These are phyloP conservation scores for Aspergillus sclerotiicarbonarius DNA, from an alignment of 495 filamentous ascomycete genomes.

Conservation along the genomic window DNA sequence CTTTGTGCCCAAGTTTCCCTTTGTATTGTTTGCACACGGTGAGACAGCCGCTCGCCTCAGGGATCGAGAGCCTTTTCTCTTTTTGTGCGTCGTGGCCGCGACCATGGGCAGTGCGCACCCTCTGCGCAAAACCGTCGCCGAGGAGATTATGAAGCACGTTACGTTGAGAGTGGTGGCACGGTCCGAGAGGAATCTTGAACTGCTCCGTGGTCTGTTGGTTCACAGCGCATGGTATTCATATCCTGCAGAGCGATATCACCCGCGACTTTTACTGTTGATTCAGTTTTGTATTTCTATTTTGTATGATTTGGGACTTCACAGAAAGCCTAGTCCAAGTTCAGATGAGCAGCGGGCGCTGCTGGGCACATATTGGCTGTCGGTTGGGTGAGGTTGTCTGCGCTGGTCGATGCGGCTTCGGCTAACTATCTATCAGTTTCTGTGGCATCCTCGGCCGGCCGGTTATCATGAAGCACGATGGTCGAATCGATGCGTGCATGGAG, in stretches of 20 bases:
- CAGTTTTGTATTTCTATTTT: conserved; percentile 22
- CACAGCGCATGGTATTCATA: conserved; percentile 25
- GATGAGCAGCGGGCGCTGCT: conserved; percentile 24
- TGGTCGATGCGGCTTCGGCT: not conserved
- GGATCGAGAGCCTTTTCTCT: conserved; percentile 20
- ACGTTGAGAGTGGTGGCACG: conserved; percentile 17
- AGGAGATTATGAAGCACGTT: conserved; percentile 26
- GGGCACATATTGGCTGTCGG: conserved; percentile 24
- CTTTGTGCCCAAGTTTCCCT: conserved; percentile 22
- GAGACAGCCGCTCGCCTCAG: conserved; percentile 16
- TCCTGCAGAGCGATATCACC: conserved; percentile 21
- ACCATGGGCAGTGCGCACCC: conserved; percentile 19
- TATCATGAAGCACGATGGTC: conserved; percentile 3
- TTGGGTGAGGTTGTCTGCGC: conserved; percentile 12
- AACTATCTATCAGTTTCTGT: not conserved
- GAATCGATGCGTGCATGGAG: not conserved
- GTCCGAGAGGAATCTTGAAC: conserved; percentile 24
- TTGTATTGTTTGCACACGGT: conserved; percentile 17
- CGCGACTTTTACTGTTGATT: conserved; percentile 22
- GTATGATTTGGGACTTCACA: conserved; percentile 23
- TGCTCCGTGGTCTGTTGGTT: conserved; percentile 23
- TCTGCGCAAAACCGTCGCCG: conserved; percentile 16
- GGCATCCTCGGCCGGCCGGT: not conserved
- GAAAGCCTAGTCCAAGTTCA: conserved; percentile 13
- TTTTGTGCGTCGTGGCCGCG: conserved; percentile 21